A percentile compares a stretch with the other conserved stretches of the same genome.
phyloP scores from a whole-genome alignment of 768 basidiomycete species.

The Russula dissimulans region DNA sequence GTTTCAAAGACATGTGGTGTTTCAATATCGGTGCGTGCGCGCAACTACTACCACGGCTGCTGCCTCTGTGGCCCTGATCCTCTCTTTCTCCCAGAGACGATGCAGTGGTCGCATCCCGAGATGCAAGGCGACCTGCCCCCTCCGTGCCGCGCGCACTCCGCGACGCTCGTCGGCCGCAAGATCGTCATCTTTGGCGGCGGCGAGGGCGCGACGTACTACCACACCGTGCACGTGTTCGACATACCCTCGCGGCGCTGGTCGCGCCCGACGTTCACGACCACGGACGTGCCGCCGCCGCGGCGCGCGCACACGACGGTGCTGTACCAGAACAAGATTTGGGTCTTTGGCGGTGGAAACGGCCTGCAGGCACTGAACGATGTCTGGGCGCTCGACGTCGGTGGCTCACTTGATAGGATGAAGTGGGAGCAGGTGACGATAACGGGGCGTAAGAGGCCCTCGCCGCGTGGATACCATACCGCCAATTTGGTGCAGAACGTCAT shows the following conservation, averaged over 20 bases:
- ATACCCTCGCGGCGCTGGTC: slow-evolving; percentile 64
- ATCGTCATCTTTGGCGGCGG: slow-evolving; percentile 86
- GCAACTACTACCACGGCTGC: no score
- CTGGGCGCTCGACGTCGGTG: slow-evolving; percentile 71
- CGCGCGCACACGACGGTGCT: slow-evolving; percentile 83
- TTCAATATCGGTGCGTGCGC: slow-evolving; percentile 64
- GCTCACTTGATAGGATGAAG: slow-evolving; percentile 33
- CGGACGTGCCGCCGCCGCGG: slow-evolving; percentile 38
- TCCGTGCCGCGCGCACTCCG: slow-evolving; percentile 80
- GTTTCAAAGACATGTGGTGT: slow-evolving; percentile 67
- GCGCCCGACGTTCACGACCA: slow-evolving; percentile 30
- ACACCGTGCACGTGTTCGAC: slow-evolving; percentile 75
- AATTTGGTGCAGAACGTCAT: slow-evolving; percentile 80
- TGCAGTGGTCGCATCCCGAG: slow-evolving; percentile 80
- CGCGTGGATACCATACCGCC: slow-evolving; percentile 85
- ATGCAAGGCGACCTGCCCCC: slow-evolving; percentile 71
- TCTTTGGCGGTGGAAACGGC: slow-evolving; percentile 95
- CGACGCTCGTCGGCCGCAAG: slow-evolving; percentile 71
- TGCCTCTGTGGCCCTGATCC: not conserved
- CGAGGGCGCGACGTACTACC: slow-evolving; percentile 72
- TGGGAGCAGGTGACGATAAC: slow-evolving; percentile 54
- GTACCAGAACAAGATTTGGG: slow-evolving; percentile 61
- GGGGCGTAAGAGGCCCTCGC: slow-evolving; percentile 43
- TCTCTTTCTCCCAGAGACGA: slow-evolving; percentile 48
- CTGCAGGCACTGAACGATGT: slow-evolving; percentile 83